Evolutionary conservation across 768 basidiomycete species (phyloP).

Genomic region (Austroboletus eburneus): DNA sequence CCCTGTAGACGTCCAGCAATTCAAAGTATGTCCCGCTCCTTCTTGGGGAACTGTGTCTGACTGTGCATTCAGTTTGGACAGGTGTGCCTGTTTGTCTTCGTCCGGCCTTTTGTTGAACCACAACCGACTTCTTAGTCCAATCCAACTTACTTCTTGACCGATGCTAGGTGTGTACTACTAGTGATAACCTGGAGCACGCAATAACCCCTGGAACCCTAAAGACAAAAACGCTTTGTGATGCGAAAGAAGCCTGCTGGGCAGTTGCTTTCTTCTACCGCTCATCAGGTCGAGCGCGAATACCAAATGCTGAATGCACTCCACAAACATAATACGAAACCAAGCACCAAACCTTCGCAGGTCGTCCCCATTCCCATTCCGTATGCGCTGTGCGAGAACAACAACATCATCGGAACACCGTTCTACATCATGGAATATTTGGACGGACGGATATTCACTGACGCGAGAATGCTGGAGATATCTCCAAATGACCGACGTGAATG

Average conservation of each 20-base stretch:
- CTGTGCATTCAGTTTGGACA: constrained; percentile 67
- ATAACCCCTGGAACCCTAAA: constrained; percentile 20
- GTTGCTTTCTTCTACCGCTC: constrained; percentile 86
- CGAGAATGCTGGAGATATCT: constrained; percentile 65
- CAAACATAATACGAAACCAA: constrained; percentile 56
- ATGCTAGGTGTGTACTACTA: constrained; percentile 50
- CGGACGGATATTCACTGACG: constrained; percentile 90
- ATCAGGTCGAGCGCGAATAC: constrained; percentile 94
- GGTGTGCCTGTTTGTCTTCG: constrained; percentile 41
- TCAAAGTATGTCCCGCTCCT: constrained; percentile 57
- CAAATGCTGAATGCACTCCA: constrained; percentile 74
- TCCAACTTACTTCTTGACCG: constrained; percentile 91
- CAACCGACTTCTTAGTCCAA: constrained; percentile 62
- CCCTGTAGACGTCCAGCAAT: constrained; percentile 84
- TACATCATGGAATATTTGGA: constrained; percentile 97
- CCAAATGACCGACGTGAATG: constrained; percentile 64
- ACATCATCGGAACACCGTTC: constrained; percentile 83
- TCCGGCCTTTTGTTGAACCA: constrained; percentile 1
- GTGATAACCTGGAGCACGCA: background rate
- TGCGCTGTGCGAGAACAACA: constrained; percentile 72
- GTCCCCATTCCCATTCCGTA: constrained; percentile 88
- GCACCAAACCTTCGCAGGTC: constrained; percentile 44
- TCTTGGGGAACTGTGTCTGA: background rate
- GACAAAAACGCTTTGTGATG: constrained; percentile 68
- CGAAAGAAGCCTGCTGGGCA: constrained; percentile 91